A percentile compares a stretch with the other conserved stretches of the same genome.
Evolutionary conservation across 352 stramenopile species (phyloP).

Genomic region (Pythium apleroticum): DNA sequence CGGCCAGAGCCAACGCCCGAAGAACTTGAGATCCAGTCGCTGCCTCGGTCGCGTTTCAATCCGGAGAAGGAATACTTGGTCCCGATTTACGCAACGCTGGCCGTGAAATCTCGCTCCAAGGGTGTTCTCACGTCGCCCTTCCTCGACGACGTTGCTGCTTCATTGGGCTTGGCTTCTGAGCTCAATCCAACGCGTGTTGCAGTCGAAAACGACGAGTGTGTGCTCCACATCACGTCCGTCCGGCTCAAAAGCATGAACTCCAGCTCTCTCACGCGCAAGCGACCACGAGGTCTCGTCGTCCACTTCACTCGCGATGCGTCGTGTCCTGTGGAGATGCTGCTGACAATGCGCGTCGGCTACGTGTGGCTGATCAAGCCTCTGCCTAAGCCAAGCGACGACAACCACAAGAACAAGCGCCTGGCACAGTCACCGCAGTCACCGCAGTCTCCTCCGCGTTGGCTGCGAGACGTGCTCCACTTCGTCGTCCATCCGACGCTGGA

Average conservation of each 20-base stretch:
- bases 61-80: constrained; percentile 45
- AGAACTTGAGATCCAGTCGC: constrained; percentile 15
- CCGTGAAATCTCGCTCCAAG: constrained; percentile 29
- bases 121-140: constrained; percentile 37
- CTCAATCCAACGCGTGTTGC: constrained; percentile 27
- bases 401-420: background rate
- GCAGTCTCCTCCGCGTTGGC: constrained; percentile 39
- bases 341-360: constrained; percentile 34
- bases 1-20: constrained; percentile 15
- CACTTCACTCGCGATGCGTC: constrained; percentile 41
- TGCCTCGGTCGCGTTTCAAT: constrained; percentile 34
- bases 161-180: background rate
- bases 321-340: constrained; percentile 34
- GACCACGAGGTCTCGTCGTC: background rate
- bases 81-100: constrained; percentile 47
- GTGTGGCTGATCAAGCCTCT: constrained; percentile 38
- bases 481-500: constrained; percentile 54
- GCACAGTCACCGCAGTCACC: background rate
- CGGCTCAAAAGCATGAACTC: background rate
- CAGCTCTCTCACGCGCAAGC: background rate
- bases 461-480: constrained; percentile 50
- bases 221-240: constrained; percentile 39
- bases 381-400: background rate
- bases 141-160: constrained; percentile 7
- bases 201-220: constrained; percentile 34